These are phyloP conservation scores for Tulasnella calospora DNA, from an alignment of 768 basidiomycete genomes.

Conservation along the genomic window DNA sequence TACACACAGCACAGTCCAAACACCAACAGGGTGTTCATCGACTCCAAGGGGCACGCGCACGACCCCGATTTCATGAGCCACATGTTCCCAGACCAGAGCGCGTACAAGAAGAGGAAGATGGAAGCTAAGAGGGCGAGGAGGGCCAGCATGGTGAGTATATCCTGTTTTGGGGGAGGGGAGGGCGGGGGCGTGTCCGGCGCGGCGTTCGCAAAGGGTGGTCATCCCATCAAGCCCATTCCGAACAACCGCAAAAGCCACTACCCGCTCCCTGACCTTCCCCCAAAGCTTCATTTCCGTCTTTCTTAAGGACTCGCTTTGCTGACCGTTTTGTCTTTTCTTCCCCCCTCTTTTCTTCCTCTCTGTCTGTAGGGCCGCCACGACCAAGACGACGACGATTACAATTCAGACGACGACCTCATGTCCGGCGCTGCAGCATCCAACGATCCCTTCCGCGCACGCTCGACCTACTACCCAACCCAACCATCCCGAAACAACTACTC, in stretches of 20 bases:
- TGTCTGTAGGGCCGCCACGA: neutral
- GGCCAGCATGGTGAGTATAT: neutral
- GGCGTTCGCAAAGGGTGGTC: neutral
- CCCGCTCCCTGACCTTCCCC: neutral
- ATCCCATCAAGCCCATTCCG: constrained; percentile 2
- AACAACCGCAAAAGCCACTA: neutral
- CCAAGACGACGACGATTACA: neutral
- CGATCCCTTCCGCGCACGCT: neutral
- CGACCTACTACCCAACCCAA: neutral
- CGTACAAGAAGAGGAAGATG: constrained; percentile 3
- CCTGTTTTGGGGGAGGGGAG: neutral
- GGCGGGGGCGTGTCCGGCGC: neutral
- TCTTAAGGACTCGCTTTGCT: neutral
- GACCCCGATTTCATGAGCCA: constrained; percentile 24
- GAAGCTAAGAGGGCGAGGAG: neutral
- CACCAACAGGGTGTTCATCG: constrained; percentile 21
- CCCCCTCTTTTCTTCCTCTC: neutral
- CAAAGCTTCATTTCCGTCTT: constrained; percentile 3
- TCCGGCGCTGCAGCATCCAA: neutral
- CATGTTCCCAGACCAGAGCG: constrained; percentile 13
- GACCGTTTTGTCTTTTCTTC: neutral
- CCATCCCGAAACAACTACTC: neutral
- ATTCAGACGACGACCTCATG: neutral
- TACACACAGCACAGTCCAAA: constrained; percentile 15
- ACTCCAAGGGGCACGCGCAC: constrained; percentile 14